These are phyloP conservation scores for Aspergillus bridgeri DNA, from an alignment of 495 filamentous ascomycete genomes.

Conservation along the genomic window DNA sequence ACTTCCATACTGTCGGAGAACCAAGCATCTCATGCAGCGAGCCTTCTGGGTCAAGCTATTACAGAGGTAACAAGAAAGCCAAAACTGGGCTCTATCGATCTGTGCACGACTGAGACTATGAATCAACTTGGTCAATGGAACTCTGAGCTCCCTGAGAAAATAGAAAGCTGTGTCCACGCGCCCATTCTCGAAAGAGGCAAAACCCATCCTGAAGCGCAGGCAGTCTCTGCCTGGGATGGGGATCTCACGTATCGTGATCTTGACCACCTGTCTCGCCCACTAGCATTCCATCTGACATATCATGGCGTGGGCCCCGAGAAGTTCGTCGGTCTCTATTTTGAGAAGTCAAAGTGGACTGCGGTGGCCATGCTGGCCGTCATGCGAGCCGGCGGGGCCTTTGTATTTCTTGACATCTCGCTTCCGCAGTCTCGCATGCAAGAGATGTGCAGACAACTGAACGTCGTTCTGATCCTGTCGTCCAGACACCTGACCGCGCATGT, in stretches of 20 bases:
- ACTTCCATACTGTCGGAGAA: background rate
- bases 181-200: background rate
- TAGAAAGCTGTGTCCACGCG: background rate
- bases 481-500: background rate
- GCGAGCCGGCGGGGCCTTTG: background rate
- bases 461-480: background rate
- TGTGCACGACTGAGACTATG: background rate
- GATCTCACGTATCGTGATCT: conserved; percentile 46
- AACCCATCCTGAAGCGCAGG: background rate
- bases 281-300: conserved; percentile 33
- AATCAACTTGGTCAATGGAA: background rate
- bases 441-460: background rate
- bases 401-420: background rate
- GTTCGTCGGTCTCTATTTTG: conserved; percentile 20
- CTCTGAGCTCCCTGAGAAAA: background rate
- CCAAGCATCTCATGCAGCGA: background rate
- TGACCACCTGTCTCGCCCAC: conserved; percentile 28
- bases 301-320: conserved; percentile 9
- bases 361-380: conserved; percentile 14
- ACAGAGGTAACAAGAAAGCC: background rate
- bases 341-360: conserved; percentile 17
- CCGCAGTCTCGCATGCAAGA: background rate
- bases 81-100: background rate
- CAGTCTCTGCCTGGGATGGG: conserved; percentile 31
- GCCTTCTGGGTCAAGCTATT: background rate